phyloP scores from a whole-genome alignment of 1,284 basidiomycete genomes.

The Boletus mariae region DNA sequence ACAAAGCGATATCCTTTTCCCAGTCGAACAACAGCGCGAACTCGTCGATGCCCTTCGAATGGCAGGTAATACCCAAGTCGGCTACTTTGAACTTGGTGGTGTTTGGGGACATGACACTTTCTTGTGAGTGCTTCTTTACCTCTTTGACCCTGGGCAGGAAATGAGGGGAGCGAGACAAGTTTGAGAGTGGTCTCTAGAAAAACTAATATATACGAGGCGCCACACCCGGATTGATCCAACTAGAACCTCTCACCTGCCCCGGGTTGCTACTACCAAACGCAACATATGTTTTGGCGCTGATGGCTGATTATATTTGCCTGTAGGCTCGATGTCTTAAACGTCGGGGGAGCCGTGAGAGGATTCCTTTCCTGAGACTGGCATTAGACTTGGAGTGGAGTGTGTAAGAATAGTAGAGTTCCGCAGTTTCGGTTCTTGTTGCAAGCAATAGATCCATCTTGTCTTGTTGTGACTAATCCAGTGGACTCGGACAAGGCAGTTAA shows the following conservation, averaged over 20 bases:
- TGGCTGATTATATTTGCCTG: slow-evolving; percentile 4
- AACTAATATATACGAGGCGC: slow-evolving; percentile 7
- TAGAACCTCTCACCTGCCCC: not conserved
- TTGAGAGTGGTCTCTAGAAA: not conserved
- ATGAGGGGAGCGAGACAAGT: not conserved
- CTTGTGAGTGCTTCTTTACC: slow-evolving; percentile 46
- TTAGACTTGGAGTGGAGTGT: not conserved
- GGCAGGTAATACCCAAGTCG: slow-evolving; percentile 83
- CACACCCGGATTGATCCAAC: slow-evolving; percentile 10
- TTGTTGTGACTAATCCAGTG: not conserved
- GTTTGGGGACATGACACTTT: slow-evolving; percentile 99
- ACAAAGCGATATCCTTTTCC: slow-evolving; percentile 95
- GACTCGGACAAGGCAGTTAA: not conserved
- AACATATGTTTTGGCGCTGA: not conserved
- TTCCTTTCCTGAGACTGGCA: slow-evolving; percentile 47
- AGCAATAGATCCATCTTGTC: not conserved
- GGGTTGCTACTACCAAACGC: not conserved
- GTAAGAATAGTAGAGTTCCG: not conserved
- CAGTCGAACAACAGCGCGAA: slow-evolving; percentile 96
- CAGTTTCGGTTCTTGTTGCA: not conserved
- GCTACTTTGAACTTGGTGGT: slow-evolving; percentile 96
- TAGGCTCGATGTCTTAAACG: slow-evolving; percentile 71
- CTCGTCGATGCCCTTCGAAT: slow-evolving; percentile 89
- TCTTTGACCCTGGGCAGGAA: not conserved
- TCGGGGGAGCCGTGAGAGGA: slow-evolving; percentile 76